Base-by-base conservation (phyloP, 1,284 basidiomycete species). In the Sporisorium exsertum region DNA sequence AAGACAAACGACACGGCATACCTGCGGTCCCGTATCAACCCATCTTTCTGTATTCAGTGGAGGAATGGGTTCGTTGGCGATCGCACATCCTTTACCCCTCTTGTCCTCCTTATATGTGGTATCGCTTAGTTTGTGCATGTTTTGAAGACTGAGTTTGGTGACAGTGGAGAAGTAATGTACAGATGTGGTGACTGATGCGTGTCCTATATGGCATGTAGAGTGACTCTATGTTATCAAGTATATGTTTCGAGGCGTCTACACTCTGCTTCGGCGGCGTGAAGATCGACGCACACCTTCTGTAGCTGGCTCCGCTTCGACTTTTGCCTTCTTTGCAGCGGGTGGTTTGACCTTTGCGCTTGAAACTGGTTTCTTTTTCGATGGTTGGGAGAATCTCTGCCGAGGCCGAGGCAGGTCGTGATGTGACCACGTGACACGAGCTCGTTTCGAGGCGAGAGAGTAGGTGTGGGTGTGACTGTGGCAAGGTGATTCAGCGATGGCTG, bases 21-120 rank as follows among this genome's bases (percentile, higher is more conserved):
- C 55, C 46, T 15, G 69, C 64, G 69, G 27, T 72, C 63, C 69
- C 69, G 69, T 72, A 72, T 72, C 69, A 72, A 58, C 69, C 69
- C 69, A 58, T 72, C 69, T 50, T 72, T 58, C 62, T 22, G 47
- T 65, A 55, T 22, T 66, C 59, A 62, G 69, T 72, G 69, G 69
- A 72, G 69, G 69, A 72, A 65, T 62, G 69, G 69, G 69, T 66
- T 72, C 69, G 69, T 72, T 72, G 69, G 69, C 33, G 58, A 72
- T 56, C 69, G 69, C 69, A 72, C 63, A 72, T 72, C 42, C 37
- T 37, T 33, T n/a, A n/a, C n/a, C n/a, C n/a, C n/a, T 18, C 8
- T 18, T 40, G 27, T 24, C 29, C 18, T 37, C 8, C 27, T 27
- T 12, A 24, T 32, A 26, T 22, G 16, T 24, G 16, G 5, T 15